phyloP scores from a whole-genome alignment of 2,329 filamentous ascomycete species.

The Stachybotrys chartarum region DNA sequence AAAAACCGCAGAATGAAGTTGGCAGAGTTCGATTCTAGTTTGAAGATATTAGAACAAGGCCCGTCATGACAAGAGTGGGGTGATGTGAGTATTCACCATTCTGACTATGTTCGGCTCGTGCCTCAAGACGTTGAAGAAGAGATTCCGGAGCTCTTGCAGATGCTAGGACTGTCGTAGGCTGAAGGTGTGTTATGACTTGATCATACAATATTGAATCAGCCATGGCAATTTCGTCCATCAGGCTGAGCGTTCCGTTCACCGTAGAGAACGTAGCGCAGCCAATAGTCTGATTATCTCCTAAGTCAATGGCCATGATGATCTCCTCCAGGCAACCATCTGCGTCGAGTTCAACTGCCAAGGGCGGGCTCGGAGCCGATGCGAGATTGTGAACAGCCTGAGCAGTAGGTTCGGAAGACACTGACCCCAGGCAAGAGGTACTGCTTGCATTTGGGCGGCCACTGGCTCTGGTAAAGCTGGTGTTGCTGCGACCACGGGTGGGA shows the following conservation, averaged over 20 bases:
- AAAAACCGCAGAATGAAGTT: constrained; percentile 52
- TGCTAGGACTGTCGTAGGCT: constrained; percentile 49
- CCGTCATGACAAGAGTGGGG: too few species aligned
- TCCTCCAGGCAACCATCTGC: constrained; percentile 42
- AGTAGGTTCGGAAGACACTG: background rate
- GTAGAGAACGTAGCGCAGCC: constrained; percentile 82
- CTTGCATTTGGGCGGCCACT: too few species aligned
- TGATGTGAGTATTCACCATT: background rate
- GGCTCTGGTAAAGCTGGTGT: too few species aligned
- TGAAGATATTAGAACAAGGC: background rate
- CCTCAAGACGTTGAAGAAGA: background rate
- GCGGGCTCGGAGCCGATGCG: background rate
- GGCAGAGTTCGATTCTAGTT: constrained; percentile 1
- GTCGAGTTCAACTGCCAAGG: background rate
- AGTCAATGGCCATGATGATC: constrained; percentile 72
- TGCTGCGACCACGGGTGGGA: too few species aligned
- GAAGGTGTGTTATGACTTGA: constrained; percentile 45
- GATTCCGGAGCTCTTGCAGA: constrained; percentile 36
- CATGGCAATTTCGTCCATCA: constrained; percentile 69
- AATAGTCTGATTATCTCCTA: constrained; percentile 61
- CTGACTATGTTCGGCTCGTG: background rate
- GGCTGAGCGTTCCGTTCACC: constrained; percentile 59
- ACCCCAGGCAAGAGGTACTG: too few species aligned
- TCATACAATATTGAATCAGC: constrained; percentile 65
- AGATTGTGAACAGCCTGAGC: background rate